phyloP scores from a whole-genome alignment of 164 flowering plant species.

The Taxillus chinensis region DNA sequence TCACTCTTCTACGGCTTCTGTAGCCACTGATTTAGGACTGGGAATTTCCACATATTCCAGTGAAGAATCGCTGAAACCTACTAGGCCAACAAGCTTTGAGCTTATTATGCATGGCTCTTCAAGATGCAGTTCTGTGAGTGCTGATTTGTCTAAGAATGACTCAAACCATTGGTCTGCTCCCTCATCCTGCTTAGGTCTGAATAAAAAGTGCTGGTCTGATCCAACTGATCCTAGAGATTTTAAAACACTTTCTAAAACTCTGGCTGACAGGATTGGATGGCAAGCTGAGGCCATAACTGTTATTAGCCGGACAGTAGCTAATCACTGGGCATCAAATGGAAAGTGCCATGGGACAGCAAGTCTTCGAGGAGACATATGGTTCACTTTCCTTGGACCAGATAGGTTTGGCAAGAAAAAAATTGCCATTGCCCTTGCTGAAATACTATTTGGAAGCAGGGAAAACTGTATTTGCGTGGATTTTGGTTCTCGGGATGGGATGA shows the following conservation, averaged over 20 bases:
- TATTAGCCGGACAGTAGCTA: conserved; percentile 40
- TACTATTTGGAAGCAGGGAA: conserved; percentile 43
- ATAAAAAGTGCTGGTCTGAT: conserved; percentile 17
- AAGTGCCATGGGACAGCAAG: conserved; percentile 24
- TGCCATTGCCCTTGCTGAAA: conserved; percentile 68
- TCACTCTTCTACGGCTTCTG: conserved; percentile 39
- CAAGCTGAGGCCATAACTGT: conserved; percentile 52
- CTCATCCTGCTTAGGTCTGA: conserved; percentile 24
- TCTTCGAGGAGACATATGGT: conserved; percentile 58
- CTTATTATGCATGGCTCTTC: conserved; percentile 11
- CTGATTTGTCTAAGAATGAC: conserved; percentile 13
- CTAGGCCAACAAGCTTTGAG: conserved; percentile 13
- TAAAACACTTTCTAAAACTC: conserved; percentile 41
- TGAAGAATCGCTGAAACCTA: conserved; percentile 15
- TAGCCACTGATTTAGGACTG: conserved; percentile 60
- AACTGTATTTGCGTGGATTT: conserved; percentile 47
- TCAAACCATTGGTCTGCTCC: conserved; percentile 17
- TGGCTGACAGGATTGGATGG: conserved; percentile 43
- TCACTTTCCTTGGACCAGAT: conserved; percentile 71
- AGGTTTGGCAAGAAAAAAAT: conserved; percentile 47
- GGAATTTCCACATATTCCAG: conserved; percentile 28
- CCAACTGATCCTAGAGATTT: conserved; percentile 31
- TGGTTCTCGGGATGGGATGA: conserved; percentile 24
- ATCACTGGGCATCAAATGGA: conserved; percentile 27
- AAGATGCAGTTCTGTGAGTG: conserved; percentile 16